Evolutionary conservation across 371 early-diverging fungal species (phyloP).

Genomic region (Mortierella polycephala): DNA sequence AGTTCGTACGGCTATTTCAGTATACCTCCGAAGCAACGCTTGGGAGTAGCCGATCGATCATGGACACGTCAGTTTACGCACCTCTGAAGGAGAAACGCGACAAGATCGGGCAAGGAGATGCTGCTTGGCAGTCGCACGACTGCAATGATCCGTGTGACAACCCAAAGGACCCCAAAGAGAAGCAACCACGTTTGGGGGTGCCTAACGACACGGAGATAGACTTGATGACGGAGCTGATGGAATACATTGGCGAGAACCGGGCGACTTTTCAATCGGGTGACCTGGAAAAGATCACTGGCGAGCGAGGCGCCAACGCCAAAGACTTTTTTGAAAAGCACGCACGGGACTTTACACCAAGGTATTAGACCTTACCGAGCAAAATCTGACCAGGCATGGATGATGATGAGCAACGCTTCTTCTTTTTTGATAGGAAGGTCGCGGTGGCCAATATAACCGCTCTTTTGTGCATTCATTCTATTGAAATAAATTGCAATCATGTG

Average conservation of each 20-base stretch:
- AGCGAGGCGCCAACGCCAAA: slow-evolving; percentile 9
- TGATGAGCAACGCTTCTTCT: too few relatives aligned
- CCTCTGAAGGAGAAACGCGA: neutral
- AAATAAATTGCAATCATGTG: neutral
- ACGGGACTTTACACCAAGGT: slow-evolving; percentile 3
- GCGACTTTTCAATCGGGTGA: slow-evolving; percentile 39
- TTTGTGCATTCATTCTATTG: too few relatives aligned
- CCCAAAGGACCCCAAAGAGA: slow-evolving; percentile 7
- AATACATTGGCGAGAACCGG: slow-evolving; percentile 31
- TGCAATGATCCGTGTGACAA: neutral
- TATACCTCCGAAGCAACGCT: slow-evolving; percentile 1
- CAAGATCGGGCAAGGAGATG: neutral
- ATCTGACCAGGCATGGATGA: too few relatives aligned
- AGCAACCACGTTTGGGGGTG: slow-evolving; percentile 3
- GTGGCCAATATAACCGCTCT: too few relatives aligned
- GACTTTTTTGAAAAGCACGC: slow-evolving; percentile 23
- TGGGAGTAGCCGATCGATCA: neutral
- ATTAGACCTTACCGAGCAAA: neutral
- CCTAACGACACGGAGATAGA: slow-evolving; percentile 37
- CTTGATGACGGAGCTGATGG: slow-evolving; percentile 24
- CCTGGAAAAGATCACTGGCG: slow-evolving; percentile 36
- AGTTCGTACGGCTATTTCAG: neutral
- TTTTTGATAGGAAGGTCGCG: too few relatives aligned
- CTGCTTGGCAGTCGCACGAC: neutral
- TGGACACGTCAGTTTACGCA: neutral